A percentile compares a stretch with the other conserved stretches of the same genome.
phyloP scores from a whole-genome alignment of 2,329 filamentous ascomycete species.

The Colletotrichum noveboracense region DNA sequence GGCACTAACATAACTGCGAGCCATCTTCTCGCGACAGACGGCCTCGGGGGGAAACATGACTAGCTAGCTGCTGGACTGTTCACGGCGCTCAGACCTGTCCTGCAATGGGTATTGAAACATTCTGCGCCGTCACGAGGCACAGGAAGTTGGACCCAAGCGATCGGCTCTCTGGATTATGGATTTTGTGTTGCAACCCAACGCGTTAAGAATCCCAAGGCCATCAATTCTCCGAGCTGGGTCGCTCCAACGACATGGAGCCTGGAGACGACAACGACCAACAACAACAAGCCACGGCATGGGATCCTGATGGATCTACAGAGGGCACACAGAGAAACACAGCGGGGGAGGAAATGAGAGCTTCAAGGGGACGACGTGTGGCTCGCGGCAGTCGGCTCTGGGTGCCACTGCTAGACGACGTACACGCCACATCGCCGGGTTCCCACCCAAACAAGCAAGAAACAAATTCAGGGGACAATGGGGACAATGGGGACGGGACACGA shows the following conservation, averaged over 20 bases:
- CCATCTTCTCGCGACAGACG: background rate
- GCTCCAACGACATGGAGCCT: conserved; percentile 15
- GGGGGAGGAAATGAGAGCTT: conserved; percentile 8
- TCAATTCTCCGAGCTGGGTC: conserved; percentile 19
- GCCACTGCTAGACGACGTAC: conserved; percentile 15
- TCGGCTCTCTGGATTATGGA: background rate
- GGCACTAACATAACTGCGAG: background rate
- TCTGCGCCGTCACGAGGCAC: background rate
- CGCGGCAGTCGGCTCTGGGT: conserved; percentile 19
- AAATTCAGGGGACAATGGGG: conserved; percentile 3
- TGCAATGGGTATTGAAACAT: background rate
- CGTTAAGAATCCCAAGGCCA: background rate
- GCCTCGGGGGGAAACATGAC: background rate
- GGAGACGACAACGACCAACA: conserved; percentile 2
- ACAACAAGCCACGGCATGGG: conserved; percentile 10
- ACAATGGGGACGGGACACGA: conserved; percentile 2
- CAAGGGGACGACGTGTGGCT: conserved; percentile 1
- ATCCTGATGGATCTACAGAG: conserved; percentile 12
- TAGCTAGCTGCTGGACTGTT: background rate
- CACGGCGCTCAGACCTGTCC: background rate
- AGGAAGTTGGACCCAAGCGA: background rate
- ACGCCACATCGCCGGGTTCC: conserved; percentile 11
- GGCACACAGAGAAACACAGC: background rate
- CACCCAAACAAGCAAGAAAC: conserved; percentile 20
- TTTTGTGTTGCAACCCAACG: conserved; percentile 12